These are phyloP conservation scores for Fraxinus floribunda DNA, from an alignment of 305 asterid genomes.

Conservation along the genomic window DNA sequence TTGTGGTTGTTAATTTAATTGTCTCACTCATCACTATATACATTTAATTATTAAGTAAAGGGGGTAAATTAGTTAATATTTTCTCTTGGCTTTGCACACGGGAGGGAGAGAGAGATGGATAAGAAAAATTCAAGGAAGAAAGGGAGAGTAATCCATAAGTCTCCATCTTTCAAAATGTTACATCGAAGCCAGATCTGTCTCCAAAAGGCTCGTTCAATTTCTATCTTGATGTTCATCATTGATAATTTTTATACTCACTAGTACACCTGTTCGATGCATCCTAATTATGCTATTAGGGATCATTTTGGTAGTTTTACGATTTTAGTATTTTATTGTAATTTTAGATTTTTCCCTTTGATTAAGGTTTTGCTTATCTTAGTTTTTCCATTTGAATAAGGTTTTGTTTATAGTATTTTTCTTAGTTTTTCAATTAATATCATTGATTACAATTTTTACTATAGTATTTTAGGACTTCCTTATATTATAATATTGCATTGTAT, in stretches of 20 bases:
- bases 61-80: not conserved
- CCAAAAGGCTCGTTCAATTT: constrained; percentile 23
- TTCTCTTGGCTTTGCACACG: not conserved
- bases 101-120: constrained; percentile 4
- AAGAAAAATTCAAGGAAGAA: constrained; percentile 12
- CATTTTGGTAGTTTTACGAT: not conserved
- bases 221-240: constrained; percentile 1
- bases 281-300: not conserved
- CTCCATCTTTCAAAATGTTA: constrained; percentile 11
- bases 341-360: not conserved
- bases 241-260: not conserved
- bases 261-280: not conserved
- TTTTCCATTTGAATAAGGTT: not conserved
- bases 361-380: not conserved
- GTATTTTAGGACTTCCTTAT: not conserved
- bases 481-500: not conserved
- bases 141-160: constrained; percentile 9
- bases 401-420: not conserved
- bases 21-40: not conserved
- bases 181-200: constrained; percentile 14
- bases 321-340: not conserved
- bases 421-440: not conserved
- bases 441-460: not conserved
- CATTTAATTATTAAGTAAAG: not conserved
- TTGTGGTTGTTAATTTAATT: not conserved